Evolutionary conservation across 2,329 filamentous ascomycete species (phyloP), one percentile per base, ranked within the genome.

Genomic region (Aureobasidium namibiae): DNA sequence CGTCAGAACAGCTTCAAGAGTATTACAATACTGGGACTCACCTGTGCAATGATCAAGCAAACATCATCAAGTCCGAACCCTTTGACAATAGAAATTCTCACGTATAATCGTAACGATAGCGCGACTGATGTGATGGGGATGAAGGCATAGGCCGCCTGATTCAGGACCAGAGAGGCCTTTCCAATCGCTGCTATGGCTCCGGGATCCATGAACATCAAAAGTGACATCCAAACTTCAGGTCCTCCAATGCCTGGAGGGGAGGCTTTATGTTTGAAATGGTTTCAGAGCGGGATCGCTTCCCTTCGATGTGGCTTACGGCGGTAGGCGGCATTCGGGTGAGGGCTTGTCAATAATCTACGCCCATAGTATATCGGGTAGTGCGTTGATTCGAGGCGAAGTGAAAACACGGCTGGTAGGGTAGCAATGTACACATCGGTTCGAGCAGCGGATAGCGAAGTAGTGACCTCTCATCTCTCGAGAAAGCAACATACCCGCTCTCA

Each of bases 51-150:
- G 13, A 57, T 36, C 42, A 57, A 31, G 10, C 29, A 26, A 11
- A 48, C 14, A 7, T 57, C 54, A 48, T 57, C 54, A 3, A 36
- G 7, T 13, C 54, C 54, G 16, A 57, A 57, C 3, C 54, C 54
- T 14, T 42, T 44, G 16, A 57, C 54, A 6, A 57, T 39, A 21
- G 18, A 39, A 16, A 39, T 7, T 9, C 54, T 24, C 33, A 39
- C 41, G 23, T 57, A 57, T 4, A 57, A 39, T 11, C 54, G 54
- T 16, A 57, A 26, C 4, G 31, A 36, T 8, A 57, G 23, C 33
- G 42, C 54, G 7, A 57, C 26, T 9, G 16, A 26, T 14, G 54
- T 57, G 21, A 57, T 18, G 4, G 54, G 54, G 10, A 57, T 46
- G n/a, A 57, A 57, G n/a, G 34, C 54, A 1, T 48, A 0, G 21